Base-by-base conservation (phyloP, 2,329 filamentous ascomycete genomes). In the Pseudocercospora cruenta region DNA sequence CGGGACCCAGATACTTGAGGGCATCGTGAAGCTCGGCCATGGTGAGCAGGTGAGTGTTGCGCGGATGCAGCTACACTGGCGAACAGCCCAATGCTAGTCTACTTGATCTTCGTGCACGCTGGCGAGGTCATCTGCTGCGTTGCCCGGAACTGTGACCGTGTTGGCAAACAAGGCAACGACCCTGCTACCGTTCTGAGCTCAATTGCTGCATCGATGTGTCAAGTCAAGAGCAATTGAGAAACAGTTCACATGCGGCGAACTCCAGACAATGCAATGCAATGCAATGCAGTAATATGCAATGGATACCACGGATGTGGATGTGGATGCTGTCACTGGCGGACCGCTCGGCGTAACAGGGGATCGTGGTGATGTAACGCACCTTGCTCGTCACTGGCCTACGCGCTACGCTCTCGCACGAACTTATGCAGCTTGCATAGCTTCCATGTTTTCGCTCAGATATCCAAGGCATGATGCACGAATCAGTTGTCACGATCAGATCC, bases 11-110 rank as follows among this genome's bases (percentile, higher is more conserved):
- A 45, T 72, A 73, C 63, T 78, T 77, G 59, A 85, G 79, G 10
- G 82, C 82, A 47, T 81, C 77, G 71, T 84, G 82, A 16, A 85
- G 79, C 39, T 78, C 75, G 9, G 77, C 74, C 79, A 80, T 80
- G 67, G 60, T 19, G 22, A 19, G 7, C 24, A 26, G 9, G 21
- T 22, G 10, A 24, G 47, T 24, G 47, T 24, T 19, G 39, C 16
- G 7, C 39, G 14, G 39, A 43, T 19, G 39, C 16, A 19, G 39
- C 39, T 19, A 8, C 16, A 43, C 39, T 1, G 14, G 16, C 39
- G 39, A 39, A n/a, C 36, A 5, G 6, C 36, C 36, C 36, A 39
- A 39, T 16, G 36, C 36, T 39, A 39, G 12, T 39, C 36, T 39
- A 39, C 36, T 39, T 16, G 16, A 14, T 39, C 36, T 1, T 33